Base-by-base conservation (phyloP, 2,329 filamentous ascomycete species). In the Cytospora piceae region DNA sequence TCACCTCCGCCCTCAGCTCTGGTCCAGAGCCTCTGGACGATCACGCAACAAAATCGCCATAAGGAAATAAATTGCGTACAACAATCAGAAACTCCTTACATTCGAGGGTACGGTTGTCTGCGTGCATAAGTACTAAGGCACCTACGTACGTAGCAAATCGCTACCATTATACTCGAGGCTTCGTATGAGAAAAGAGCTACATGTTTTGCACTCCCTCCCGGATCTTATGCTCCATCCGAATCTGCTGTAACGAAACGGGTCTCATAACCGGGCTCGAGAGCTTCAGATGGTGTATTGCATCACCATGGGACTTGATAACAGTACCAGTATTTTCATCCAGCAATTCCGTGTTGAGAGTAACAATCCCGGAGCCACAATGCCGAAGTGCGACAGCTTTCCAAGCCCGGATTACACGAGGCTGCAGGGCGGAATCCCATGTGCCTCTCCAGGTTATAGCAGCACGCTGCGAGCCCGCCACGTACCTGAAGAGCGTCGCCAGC, bases 171-270 rank as follows among this genome's bases (percentile, higher is more conserved):
- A 12, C 32, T 34, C 32, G 6, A 34, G 32, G 32, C 32, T 34
- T 12, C 11, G 32, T 34, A 8, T 2, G 11, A 34, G 32, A 34
- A 8, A 34, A 8, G 7, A 34, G 32, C 32, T 34, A 34, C 32
- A 34, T 11, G 11, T 5, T 2, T 8, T 8, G 11, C 6, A 34
- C 11, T 8, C 6, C 32, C 32, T 12, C 32, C 32, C 32, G 32
- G 66, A 66, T 66, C 52, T 69, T 70, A 57, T 75, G 71, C 65
- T 75, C 72, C 29, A 67, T 70, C 62, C 37, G 71, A 61, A 77
- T 77, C 69, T 77, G 75, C 68, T 71, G 69, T 61, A 77, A 71
- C 61, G 75, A 77, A 64, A 76, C 60, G 53, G 74, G 73, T 61
- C 74, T 72, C 70, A 77, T 72, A 20, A 73, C 71, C 70, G 69